phyloP scores from a whole-genome alignment of 1,284 basidiomycete species.

The Sphagnurus paluster region DNA sequence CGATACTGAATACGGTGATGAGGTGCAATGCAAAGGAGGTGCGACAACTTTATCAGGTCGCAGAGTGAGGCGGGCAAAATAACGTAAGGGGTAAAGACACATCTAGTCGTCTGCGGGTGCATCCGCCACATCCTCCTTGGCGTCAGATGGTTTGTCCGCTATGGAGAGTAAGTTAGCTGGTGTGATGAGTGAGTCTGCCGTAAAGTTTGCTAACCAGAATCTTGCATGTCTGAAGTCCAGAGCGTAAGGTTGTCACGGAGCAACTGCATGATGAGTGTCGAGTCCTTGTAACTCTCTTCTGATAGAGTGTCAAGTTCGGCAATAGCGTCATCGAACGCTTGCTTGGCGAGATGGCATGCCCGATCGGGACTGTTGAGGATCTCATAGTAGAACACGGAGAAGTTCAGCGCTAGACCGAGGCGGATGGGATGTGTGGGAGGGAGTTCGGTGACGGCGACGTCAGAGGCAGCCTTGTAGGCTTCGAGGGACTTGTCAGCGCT shows the following conservation, averaged over 20 bases:
- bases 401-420: slow-evolving; percentile 98
- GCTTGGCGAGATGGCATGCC: slow-evolving; percentile 99
- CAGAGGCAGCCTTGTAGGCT: slow-evolving; percentile 99
- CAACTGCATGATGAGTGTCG: slow-evolving; percentile 98
- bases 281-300: slow-evolving; percentile 99
- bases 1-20: slow-evolving; percentile 14
- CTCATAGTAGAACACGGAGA: slow-evolving; percentile 99
- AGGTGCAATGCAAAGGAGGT: slow-evolving; percentile 15
- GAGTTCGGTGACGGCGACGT: slow-evolving; percentile 96
- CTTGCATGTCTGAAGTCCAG: slow-evolving; percentile 98
- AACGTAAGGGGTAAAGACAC: slow-evolving; percentile 24
- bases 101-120: slow-evolving; percentile 59
- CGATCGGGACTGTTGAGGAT: slow-evolving; percentile 99
- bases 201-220: slow-evolving; percentile 58
- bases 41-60: slow-evolving; percentile 15
- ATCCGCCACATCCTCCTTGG: slow-evolving; percentile 63
- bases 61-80: slow-evolving; percentile 8
- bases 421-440: slow-evolving; percentile 99
- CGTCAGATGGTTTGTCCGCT: slow-evolving; percentile 68
- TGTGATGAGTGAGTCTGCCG: not conserved
- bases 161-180: slow-evolving; percentile 16
- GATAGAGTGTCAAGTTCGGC: slow-evolving; percentile 99
- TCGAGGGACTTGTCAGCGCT: slow-evolving; percentile 98
- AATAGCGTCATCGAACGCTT: slow-evolving; percentile 99
- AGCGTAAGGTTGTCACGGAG: slow-evolving; percentile 98